Percentiles rank a stretch among this genome's conserved stretches.
Conservation (phyloP, 2,329 filamentous ascomycete genomes). For the Chrysoporthe deuterocubensis region DNA sequence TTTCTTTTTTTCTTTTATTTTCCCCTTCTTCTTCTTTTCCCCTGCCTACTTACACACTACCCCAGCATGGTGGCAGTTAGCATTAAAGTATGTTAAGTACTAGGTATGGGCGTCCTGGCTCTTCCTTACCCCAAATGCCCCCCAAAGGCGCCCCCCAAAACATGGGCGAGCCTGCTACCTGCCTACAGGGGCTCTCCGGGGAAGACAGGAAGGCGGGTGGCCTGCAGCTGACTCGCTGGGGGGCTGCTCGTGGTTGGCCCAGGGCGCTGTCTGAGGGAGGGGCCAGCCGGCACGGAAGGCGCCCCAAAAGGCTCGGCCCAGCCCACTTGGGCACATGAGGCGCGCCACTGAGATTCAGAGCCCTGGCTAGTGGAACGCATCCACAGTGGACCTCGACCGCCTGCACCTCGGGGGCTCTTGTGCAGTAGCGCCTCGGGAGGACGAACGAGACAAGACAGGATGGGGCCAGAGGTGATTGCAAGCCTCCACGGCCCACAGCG, state of each 20-base stretch:
- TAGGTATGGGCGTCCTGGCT: not conserved
- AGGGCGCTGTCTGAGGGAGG: conserved; percentile 7
- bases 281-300: conserved; percentile 4
- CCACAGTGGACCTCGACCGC: conserved; percentile 9
- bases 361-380: not conserved
- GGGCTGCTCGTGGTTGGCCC: conserved; percentile 1
- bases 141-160: no score
- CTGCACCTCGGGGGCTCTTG: conserved; percentile 8
- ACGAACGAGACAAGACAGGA: conserved; percentile 11
- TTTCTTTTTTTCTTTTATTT: not conserved
- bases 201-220: conserved; percentile 25
- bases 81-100: no score
- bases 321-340: conserved; percentile 15
- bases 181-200: conserved; percentile 22
- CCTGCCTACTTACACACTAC: not conserved
- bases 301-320: conserved; percentile 3
- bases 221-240: conserved; percentile 25
- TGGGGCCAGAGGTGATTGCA: conserved; percentile 1
- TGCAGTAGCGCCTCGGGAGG: conserved; percentile 12
- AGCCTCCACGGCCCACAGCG: conserved; percentile 1
- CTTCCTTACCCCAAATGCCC: not conserved
- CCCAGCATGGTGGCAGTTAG: no score
- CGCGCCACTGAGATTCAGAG: conserved; percentile 13
- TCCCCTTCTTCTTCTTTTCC: not conserved
- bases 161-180: not conserved